Evolutionary conservation across 371 early-diverging fungal species (phyloP), one percentile per base, ranked within the genome.

Genomic region (Vairimorpha apis): DNA sequence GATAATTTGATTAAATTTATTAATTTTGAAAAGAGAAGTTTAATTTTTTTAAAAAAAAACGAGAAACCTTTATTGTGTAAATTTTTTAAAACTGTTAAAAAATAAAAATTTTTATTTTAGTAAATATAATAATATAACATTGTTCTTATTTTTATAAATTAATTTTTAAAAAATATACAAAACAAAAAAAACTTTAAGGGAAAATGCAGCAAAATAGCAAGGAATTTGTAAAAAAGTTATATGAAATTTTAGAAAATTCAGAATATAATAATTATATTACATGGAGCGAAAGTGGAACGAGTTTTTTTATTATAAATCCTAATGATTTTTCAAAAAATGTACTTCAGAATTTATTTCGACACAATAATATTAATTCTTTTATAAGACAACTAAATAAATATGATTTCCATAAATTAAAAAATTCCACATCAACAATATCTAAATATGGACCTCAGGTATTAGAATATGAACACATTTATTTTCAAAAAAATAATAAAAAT

Each of bases 371-470:
- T 81, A 88, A 90, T 14, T 89, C 89, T 63, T 93, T 94, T 85
- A 90, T 93, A 18, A 87, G 95, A 33, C 95, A 94, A 76, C 86
- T 94, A 2, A 94, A 94, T 84, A 94, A 90, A 83, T 94, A 94
- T 73, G 94, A 89, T 70, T 93, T 94, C 80, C 90, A 91, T 84
- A 92, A 91, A 83, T 86, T 90, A 27, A 81, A 81, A 58, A 81
- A 75, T 59, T 27, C 45, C 21, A 73, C 67, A 59, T 43, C 37
- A 29, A 72, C 67, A 25, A 29, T 74, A 12, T 70, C 66, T 25
- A 65, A 53, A 60, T 76, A 47, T 58, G 81, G 80, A 37, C 25
- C 7, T 35, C 60, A 73, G 33, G 67, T 77, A 1, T 79, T 80
- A 77, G 81, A 80, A 67, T 83, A 79, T 70, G 68, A 72, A 53